Evolutionary conservation across 1,139 yeast species (phyloP), one percentile per base, ranked within the genome.

Genomic region (Candida anutae): DNA sequence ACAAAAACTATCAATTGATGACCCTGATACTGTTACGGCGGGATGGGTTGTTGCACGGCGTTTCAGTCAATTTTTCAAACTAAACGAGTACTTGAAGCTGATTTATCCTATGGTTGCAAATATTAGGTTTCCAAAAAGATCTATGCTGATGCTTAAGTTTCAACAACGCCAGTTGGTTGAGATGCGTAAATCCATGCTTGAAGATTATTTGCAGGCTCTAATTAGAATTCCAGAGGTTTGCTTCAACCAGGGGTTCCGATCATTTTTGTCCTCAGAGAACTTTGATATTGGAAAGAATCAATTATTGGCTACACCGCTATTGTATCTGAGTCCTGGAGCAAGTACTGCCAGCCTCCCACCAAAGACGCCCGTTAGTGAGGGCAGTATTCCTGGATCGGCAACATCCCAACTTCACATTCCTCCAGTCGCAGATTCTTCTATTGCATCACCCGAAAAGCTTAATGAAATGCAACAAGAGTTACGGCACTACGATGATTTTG

Each of bases 41-140:
- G 85, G 88, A 0, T 88, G 96, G 96, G 76, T 84, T 28, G 84
- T 87, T 18, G 93, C 95, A 0, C 60, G 96, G 40, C 60, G 97
- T 32, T 88, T 77, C 46, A 82, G 84, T 42, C 96, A 88, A 44
- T 88, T 88, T 49, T 76, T 68, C 51, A 73, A 69, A 36, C 59
- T 88, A 18, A 77, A 87, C 43, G 76, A 73, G 38, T 77, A 81
- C 39, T 55, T 88, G 36, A 72, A 68, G 32, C 50, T 53, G 3
- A 60, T 57, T 27, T 79, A 78, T 40, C 66, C 76, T 0, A 58
- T 55, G 26, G 76, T 81, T 5, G 51, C 58, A 3, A 54, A 48
- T 3, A 46, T 79, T 15, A 68, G 64, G 18, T 74, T 85, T 36
- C 90, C 90, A 2, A 74, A 74, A 36, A 69, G 77, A 32, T 58